Evolutionary conservation across 805 yeast genomes (phyloP).

Genomic region (Candida cerambycidarum): DNA sequence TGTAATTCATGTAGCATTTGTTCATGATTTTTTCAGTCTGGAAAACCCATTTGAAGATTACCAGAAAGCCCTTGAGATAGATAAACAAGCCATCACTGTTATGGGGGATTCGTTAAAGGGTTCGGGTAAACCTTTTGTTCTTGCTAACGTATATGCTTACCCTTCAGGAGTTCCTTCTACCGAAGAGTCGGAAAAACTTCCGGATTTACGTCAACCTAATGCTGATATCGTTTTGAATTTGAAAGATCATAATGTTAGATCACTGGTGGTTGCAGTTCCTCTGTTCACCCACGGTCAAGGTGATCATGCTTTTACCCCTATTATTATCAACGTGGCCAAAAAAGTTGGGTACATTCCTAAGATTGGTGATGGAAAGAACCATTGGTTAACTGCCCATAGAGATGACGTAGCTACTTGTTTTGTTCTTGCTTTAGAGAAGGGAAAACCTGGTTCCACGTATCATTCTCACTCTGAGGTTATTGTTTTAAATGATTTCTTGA

Average conservation of each 20-base stretch:
- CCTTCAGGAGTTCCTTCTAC: background rate
- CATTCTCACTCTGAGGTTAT: slow-evolving; percentile 5
- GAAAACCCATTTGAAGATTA: slow-evolving; percentile 23
- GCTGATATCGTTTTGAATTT: slow-evolving; percentile 4
- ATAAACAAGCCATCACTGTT: slow-evolving; percentile 24
- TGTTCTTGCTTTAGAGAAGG: slow-evolving; percentile 12
- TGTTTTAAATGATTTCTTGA: no score
- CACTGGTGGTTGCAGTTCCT: slow-evolving; percentile 24
- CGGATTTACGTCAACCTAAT: background rate
- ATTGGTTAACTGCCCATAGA: slow-evolving; percentile 31
- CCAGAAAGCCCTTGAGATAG: slow-evolving; percentile 13
- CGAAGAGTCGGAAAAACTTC: background rate
- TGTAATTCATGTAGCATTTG: slow-evolving; percentile 35
- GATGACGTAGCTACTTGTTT: slow-evolving; percentile 32
- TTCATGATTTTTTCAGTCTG: slow-evolving; percentile 25
- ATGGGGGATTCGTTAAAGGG: slow-evolving; percentile 26
- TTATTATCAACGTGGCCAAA: slow-evolving; percentile 25
- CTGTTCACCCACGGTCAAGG: slow-evolving; percentile 36
- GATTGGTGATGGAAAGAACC: slow-evolving; percentile 29
- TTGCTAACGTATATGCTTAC: slow-evolving; percentile 2
- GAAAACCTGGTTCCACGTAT: slow-evolving; percentile 9
- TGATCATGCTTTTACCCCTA: slow-evolving; percentile 25
- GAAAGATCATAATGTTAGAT: slow-evolving; percentile 20
- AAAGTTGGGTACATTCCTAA: slow-evolving; percentile 30
- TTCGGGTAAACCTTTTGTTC: slow-evolving; percentile 25